Evolutionary conservation across 73 alveolate genomes (phyloP).

Genomic region (Paramecium bursaria): DNA sequence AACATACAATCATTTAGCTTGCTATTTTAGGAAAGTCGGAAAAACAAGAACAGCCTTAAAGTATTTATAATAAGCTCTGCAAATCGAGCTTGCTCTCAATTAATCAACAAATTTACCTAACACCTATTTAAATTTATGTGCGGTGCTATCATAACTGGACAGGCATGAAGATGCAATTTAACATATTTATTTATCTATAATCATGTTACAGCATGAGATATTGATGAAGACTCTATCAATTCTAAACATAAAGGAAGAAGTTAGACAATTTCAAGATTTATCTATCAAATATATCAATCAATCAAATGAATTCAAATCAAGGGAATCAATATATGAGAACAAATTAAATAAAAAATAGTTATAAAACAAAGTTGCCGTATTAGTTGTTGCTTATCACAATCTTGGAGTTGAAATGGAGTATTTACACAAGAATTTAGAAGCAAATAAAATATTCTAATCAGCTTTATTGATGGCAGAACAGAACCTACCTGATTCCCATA

Average conservation of each 20-base stretch:
- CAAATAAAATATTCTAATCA: slow-evolving; percentile 39
- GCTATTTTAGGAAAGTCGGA: slow-evolving; percentile 37
- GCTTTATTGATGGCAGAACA: slow-evolving; percentile 15
- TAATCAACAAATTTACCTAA: slow-evolving; percentile 68
- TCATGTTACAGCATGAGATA: slow-evolving; percentile 69
- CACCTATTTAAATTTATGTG: slow-evolving; percentile 82
- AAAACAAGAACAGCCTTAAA: slow-evolving; percentile 70
- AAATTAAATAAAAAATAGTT: slow-evolving; percentile 39
- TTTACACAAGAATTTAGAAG: slow-evolving; percentile 55
- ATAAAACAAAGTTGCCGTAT: slow-evolving; percentile 79
- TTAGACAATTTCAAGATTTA: too few relatives aligned
- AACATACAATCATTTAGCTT: slow-evolving; percentile 56
- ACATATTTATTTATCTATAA: slow-evolving; percentile 76
- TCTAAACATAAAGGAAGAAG: too few relatives aligned
- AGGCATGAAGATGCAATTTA: slow-evolving; percentile 81
- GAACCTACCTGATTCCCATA: slow-evolving; percentile 6
- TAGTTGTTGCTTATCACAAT: slow-evolving; percentile 88
- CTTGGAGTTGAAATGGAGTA: slow-evolving; percentile 87
- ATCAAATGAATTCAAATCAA: not conserved
- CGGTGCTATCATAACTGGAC: slow-evolving; percentile 75
- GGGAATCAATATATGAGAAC: slow-evolving; percentile 33
- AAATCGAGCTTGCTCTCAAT: slow-evolving; percentile 60
- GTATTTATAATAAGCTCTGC: slow-evolving; percentile 78
- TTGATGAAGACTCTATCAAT: slow-evolving; percentile 70
- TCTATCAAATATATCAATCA: slow-evolving; percentile 46